phyloP scores from a whole-genome alignment of 169 alveolate species.

The Plasmodium blacklocki region DNA sequence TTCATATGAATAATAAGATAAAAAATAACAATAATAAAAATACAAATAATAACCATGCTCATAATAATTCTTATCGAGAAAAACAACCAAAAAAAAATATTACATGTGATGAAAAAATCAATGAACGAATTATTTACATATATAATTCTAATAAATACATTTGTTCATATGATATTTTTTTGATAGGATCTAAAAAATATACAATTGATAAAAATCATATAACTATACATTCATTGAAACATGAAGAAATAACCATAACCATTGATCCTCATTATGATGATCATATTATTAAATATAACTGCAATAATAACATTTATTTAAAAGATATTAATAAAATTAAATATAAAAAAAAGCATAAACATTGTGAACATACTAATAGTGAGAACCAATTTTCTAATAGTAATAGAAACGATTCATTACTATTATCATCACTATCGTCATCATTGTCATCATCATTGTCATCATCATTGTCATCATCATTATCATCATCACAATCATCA shows the following conservation, averaged over 20 bases:
- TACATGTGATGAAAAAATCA: background rate
- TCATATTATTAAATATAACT: conserved; percentile 1
- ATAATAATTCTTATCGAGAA: background rate
- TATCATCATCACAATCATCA: too few relatives aligned
- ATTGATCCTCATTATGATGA: conserved; percentile 49
- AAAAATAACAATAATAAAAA: background rate
- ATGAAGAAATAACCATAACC: conserved; percentile 54
- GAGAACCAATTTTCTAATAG: too few relatives aligned
- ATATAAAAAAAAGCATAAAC: too few relatives aligned
- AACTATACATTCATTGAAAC: conserved; percentile 21
- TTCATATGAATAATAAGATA: background rate
- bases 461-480: too few relatives aligned
- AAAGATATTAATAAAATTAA: too few relatives aligned
- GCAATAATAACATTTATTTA: conserved; percentile 9
- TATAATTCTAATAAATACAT: conserved; percentile 51
- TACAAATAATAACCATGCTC: conserved; percentile 1
- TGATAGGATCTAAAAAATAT: conserved; percentile 56
- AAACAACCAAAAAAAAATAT: background rate
- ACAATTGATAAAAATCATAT: conserved; percentile 24
- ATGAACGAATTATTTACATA: conserved; percentile 49
- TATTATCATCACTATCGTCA: too few relatives aligned
- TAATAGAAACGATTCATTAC: too few relatives aligned
- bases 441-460: too few relatives aligned
- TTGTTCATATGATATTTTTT: conserved; percentile 44
- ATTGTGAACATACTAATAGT: too few relatives aligned